Conservation (phyloP, 1,139 yeast species). For the Zygoascus sp. region DNA sequence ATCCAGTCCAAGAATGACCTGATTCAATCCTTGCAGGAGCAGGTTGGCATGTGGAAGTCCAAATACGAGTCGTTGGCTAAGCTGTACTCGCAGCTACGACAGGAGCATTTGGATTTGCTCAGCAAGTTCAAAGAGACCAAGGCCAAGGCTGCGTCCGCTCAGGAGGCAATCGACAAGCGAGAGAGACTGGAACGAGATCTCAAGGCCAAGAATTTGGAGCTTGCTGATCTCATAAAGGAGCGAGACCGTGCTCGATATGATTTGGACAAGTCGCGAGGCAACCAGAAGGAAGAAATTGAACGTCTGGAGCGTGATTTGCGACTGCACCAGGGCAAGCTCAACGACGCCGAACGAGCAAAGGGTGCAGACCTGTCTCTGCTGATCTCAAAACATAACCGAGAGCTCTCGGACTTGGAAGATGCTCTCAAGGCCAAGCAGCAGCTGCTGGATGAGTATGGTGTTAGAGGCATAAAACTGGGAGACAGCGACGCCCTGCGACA, state of each 20-base stretch:
- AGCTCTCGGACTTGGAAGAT: constrained; percentile 37
- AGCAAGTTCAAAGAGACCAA: constrained; percentile 79
- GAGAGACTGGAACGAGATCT: constrained; percentile 80
- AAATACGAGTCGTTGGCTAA: constrained; percentile 90
- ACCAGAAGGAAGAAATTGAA: constrained; percentile 64
- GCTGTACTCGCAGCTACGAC: constrained; percentile 83
- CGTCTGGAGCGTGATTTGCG: constrained; percentile 62
- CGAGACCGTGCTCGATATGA: constrained; percentile 87
- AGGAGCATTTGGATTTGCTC: constrained; percentile 79
- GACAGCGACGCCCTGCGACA: constrained; percentile 48
- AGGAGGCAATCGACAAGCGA: constrained; percentile 81
- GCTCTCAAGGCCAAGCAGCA: constrained; percentile 37
- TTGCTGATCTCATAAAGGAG: constrained; percentile 85
- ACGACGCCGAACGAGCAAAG: constrained; percentile 62
- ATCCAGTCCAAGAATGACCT: constrained; percentile 75
- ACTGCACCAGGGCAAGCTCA: constrained; percentile 55
- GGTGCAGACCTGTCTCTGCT: constrained; percentile 61
- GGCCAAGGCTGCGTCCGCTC: constrained; percentile 88
- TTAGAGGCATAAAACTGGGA: constrained; percentile 28
- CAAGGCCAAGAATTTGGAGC: constrained; percentile 78
- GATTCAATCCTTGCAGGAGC: constrained; percentile 65
- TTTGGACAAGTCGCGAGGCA: constrained; percentile 64
- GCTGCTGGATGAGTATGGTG: constrained; percentile 31
- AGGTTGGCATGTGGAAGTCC: constrained; percentile 71
- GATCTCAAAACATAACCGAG: constrained; percentile 57